phyloP scores from a whole-genome alignment of 2,329 filamentous ascomycete species.

The Tolypocladium album region DNA sequence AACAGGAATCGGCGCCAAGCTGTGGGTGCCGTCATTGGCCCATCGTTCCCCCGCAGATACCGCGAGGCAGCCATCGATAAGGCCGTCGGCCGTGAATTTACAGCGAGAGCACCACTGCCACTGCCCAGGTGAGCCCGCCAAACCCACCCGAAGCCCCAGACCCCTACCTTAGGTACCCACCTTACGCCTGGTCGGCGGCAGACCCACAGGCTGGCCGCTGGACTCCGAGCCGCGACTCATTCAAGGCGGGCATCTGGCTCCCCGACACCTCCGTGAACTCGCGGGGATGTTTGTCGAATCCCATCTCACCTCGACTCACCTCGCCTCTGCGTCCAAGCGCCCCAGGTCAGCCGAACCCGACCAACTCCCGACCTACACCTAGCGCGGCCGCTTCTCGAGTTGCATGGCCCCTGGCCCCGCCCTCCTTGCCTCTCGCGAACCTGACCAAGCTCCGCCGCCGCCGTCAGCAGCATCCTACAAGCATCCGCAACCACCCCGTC shows the following conservation, averaged over 20 bases:
- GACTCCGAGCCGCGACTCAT: neutral
- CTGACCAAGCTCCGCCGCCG: neutral
- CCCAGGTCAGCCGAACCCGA: neutral
- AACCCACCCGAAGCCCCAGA: neutral
- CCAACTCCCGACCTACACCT: neutral
- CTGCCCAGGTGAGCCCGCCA: neutral
- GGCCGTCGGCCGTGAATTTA: neutral
- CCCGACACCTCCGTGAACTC: neutral
- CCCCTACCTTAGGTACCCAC: neutral
- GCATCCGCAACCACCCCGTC: neutral
- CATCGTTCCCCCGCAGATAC: neutral
- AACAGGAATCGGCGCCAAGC: neutral
- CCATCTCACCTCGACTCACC: neutral
- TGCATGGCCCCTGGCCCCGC: neutral
- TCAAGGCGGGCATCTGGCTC: neutral
- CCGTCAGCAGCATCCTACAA: neutral
- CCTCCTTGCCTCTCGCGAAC: neutral
- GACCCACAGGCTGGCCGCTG: neutral
- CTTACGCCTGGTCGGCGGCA: neutral
- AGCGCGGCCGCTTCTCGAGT: neutral
- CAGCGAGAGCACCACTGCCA: neutral
- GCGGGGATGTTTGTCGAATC: neutral
- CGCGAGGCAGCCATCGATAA: neutral
- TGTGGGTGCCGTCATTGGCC: neutral
- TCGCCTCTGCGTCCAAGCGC: neutral